These are phyloP conservation scores for Pseudocercospora cruenta DNA, from an alignment of 2,329 filamentous ascomycete species.

Conservation along the genomic window DNA sequence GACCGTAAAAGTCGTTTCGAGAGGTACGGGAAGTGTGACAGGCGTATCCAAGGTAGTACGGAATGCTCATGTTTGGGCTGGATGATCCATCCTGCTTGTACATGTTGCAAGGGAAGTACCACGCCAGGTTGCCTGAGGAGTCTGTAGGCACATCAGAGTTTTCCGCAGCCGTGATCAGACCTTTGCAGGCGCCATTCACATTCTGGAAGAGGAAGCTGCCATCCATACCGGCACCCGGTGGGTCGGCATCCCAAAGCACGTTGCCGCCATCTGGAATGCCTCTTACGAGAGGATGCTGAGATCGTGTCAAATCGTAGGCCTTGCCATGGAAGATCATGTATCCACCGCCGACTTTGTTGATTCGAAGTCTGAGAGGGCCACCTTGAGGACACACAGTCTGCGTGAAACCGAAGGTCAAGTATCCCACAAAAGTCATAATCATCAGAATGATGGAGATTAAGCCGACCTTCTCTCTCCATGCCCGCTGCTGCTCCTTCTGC, in stretches of 20 bases:
- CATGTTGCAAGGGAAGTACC: slow-evolving; percentile 93
- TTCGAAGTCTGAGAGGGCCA: slow-evolving; percentile 67
- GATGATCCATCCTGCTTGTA: slow-evolving; percentile 94
- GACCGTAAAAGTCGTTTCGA: slow-evolving; percentile 74
- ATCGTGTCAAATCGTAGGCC: slow-evolving; percentile 80
- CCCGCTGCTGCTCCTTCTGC: slow-evolving; percentile 81
- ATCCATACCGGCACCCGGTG: slow-evolving; percentile 83
- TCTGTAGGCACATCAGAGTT: slow-evolving; percentile 81
- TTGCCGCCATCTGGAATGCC: slow-evolving; percentile 77
- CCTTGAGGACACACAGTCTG: slow-evolving; percentile 79
- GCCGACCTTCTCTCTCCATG: slow-evolving; percentile 98
- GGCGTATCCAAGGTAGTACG: slow-evolving; percentile 80
- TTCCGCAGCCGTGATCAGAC: slow-evolving; percentile 72
- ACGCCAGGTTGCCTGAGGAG: slow-evolving; percentile 73
- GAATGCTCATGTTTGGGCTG: slow-evolving; percentile 71
- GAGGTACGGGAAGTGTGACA: slow-evolving; percentile 78
- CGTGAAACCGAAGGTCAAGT: slow-evolving; percentile 95
- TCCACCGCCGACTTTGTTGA: slow-evolving; percentile 78
- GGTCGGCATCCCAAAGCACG: slow-evolving; percentile 81
- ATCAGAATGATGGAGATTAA: slow-evolving; percentile 88
- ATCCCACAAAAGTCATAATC: slow-evolving; percentile 89
- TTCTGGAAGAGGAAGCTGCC: slow-evolving; percentile 98
- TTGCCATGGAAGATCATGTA: slow-evolving; percentile 97
- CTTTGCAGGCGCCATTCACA: slow-evolving; percentile 96
- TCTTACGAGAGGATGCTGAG: slow-evolving; percentile 76